Evolutionary conservation across 345 rosid species (phyloP).

Genomic region (Physaria fendleri): DNA sequence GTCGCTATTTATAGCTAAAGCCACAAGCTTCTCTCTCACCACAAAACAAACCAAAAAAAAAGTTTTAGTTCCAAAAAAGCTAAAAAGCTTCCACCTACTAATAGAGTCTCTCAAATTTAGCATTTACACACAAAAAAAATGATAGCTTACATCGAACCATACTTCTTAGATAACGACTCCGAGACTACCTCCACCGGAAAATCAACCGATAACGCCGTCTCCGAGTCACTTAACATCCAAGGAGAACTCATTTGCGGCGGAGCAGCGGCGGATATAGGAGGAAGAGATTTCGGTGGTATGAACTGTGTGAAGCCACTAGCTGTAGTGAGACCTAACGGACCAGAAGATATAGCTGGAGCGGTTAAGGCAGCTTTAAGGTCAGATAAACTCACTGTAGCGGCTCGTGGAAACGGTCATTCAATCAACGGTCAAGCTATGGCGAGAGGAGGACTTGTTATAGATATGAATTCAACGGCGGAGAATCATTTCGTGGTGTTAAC

Average conservation of each 20-base stretch:
- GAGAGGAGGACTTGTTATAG: slow-evolving; percentile 65
- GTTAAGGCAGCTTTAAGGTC: slow-evolving; percentile 48
- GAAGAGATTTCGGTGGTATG: slow-evolving; percentile 84
- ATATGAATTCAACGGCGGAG: slow-evolving; percentile 61
- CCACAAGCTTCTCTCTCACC: slow-evolving; percentile 31
- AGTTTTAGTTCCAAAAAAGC: slow-evolving; percentile 14
- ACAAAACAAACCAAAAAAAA: slow-evolving; percentile 24
- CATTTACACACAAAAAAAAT: slow-evolving; percentile 29
- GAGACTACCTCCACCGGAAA: slow-evolving; percentile 32
- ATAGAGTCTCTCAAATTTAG: slow-evolving; percentile 18
- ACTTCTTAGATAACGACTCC: slow-evolving; percentile 63
- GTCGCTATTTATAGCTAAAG: slow-evolving; percentile 33
- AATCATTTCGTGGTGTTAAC: slow-evolving; percentile 32
- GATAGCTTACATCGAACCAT: slow-evolving; percentile 72
- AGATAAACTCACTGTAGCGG: slow-evolving; percentile 71
- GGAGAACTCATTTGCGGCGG: slow-evolving; percentile 40
- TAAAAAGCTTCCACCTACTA: slow-evolving; percentile 13
- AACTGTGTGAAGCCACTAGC: slow-evolving; percentile 51
- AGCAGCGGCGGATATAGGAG: slow-evolving; percentile 31
- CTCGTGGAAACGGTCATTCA: slow-evolving; percentile 94
- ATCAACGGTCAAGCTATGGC: slow-evolving; percentile 98
- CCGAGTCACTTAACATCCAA: slow-evolving; percentile 49
- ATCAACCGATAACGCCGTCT: slow-evolving; percentile 31
- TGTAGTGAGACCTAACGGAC: slow-evolving; percentile 47
- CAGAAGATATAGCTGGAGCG: slow-evolving; percentile 59